Conservation (phyloP, 768 basidiomycete genomes). For the Phlebiopsis gigantea region DNA sequence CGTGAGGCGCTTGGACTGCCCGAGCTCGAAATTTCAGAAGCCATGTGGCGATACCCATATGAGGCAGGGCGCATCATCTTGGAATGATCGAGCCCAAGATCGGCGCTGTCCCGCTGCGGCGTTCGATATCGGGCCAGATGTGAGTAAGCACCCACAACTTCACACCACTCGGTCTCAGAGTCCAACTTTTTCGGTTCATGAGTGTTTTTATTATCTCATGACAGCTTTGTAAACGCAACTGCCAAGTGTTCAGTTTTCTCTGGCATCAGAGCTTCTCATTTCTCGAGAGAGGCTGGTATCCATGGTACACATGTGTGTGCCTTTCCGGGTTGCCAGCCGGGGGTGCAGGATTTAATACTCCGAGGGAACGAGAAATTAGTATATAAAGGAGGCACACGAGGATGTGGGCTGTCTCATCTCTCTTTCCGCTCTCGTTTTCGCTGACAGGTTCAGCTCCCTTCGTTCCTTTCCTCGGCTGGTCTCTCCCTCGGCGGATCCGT, state of each 20-base stretch:
- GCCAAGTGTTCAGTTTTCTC: too few species aligned
- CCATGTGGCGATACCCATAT: not conserved
- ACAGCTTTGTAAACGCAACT: too few species aligned
- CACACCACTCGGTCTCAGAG: not conserved
- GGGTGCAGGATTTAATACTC: not conserved
- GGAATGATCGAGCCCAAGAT: not conserved
- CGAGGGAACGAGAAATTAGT: not conserved
- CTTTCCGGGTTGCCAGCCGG: not conserved
- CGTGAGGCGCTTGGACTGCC: not conserved
- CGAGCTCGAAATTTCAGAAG: not conserved
- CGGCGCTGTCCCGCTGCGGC: not conserved
- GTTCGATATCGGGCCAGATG: not conserved
- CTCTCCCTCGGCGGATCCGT: conserved; percentile 11
- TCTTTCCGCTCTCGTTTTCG: conserved; percentile 6
- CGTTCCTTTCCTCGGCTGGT: conserved; percentile 2
- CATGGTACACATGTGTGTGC: not conserved
- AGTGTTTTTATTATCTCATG: too few species aligned
- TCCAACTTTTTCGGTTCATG: too few species aligned
- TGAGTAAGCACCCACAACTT: not conserved
- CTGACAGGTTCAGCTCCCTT: conserved; percentile 20
- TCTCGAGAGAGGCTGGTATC: not conserved
- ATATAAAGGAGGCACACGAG: not conserved
- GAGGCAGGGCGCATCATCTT: conserved; percentile 4
- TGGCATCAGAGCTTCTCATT: not conserved
- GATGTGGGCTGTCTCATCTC: not conserved